A percentile compares a stretch with the other conserved stretches of the same genome.
These are phyloP conservation scores for Amoeboaphelidium protococcarum DNA, from an alignment of 371 early-diverging fungal species.

Conservation along the genomic window DNA sequence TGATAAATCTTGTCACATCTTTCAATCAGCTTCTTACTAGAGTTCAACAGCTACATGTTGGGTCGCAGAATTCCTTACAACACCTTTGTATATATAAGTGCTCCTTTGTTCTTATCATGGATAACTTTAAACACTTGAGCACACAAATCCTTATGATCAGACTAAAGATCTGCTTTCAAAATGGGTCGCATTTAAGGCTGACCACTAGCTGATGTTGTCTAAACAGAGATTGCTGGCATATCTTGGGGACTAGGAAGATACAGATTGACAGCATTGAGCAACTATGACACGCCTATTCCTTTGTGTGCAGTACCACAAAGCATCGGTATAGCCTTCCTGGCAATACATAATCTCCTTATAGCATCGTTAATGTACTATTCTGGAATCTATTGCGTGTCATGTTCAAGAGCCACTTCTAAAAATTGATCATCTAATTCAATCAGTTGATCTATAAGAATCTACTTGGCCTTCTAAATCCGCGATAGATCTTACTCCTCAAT, in stretches of 20 bases:
- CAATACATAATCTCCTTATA: no score
- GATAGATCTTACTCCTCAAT: no score
- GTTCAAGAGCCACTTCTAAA: no score
- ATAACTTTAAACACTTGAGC: neutral
- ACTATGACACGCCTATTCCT: neutral
- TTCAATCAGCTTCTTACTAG: neutral
- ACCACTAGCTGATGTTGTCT: no score
- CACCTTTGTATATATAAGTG: neutral
- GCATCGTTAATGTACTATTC: no score
- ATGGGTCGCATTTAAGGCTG: no score
- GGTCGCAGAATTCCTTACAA: neutral
- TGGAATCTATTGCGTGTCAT: no score
- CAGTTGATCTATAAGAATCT: no score
- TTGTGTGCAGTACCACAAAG: neutral
- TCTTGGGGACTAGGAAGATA: neutral
- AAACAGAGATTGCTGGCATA: no score
- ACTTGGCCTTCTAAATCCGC: no score
- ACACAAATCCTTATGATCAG: neutral
- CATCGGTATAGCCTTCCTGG: neutral
- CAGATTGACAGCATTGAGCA: neutral
- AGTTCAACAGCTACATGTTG: neutral
- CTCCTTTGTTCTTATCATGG: neutral
- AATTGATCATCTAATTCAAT: no score
- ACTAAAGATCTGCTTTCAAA: no score
- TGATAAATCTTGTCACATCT: neutral